These are phyloP conservation scores for Beauveria asiatica DNA, from an alignment of 2,329 filamentous ascomycete genomes.

Conservation along the genomic window DNA sequence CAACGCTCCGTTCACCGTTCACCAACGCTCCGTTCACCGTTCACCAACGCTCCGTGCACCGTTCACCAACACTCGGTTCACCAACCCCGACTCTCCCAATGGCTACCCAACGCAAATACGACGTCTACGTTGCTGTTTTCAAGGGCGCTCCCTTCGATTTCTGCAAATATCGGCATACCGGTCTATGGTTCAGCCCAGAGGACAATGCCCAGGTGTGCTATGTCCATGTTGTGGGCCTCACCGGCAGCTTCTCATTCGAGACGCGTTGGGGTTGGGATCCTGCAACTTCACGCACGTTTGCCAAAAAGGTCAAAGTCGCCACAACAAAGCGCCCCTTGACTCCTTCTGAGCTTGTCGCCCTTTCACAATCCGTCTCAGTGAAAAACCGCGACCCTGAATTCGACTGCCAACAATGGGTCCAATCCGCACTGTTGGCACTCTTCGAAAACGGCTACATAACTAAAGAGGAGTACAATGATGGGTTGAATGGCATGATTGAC, in stretches of 20 bases:
- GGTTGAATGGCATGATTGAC: conserved; percentile 11
- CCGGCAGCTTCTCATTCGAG: background rate
- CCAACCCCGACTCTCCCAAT: background rate
- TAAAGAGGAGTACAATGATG: conserved; percentile 5
- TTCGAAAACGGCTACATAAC: conserved; percentile 4
- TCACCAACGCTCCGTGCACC: too few relatives aligned
- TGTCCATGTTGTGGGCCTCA: background rate
- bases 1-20: too few relatives aligned
- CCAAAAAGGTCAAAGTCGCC: background rate
- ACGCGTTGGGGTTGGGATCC: background rate
- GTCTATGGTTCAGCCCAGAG: conserved; percentile 9
- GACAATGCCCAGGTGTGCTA: background rate
- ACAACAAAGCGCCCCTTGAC: background rate
- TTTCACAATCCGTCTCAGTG: conserved; percentile 1
- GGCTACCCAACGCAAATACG: conserved; percentile 9
- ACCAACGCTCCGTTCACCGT: too few relatives aligned
- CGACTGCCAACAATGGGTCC: conserved; percentile 12
- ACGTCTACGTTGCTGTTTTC: conserved; percentile 2
- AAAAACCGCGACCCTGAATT: conserved; percentile 9
- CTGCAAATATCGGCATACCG: conserved; percentile 10
- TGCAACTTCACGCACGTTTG: background rate
- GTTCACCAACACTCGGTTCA: too few relatives aligned
- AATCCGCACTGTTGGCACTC: background rate
- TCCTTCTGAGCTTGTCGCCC: background rate
- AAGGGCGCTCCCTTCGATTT: background rate